Evolutionary conservation across 192 early-diverging fungal species (phyloP), one percentile per base, ranked within the genome.

Genomic region (Coemansia sp.): DNA sequence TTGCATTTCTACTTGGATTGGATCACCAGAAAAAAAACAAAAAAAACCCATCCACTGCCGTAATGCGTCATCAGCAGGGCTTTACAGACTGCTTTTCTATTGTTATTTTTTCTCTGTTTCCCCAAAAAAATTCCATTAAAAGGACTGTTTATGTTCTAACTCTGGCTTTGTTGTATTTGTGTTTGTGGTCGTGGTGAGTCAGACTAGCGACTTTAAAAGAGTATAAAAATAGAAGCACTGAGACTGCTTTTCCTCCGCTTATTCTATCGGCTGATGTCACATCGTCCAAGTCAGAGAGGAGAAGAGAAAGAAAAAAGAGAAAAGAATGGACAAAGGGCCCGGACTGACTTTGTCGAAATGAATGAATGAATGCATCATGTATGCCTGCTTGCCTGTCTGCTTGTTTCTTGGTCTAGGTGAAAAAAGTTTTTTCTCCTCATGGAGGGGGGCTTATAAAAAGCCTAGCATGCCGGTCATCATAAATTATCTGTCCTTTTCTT

Each of bases 231-330:
- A 45, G 23, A 40, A 48, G 32, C 43, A 6, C 15, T 18, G 26
- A 16, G 42, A 43, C 23, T 63, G 54, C 38, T 48, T 63, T 41
- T 44, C 44, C 38, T 48, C 47, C n/a, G 19, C 44, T 52, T 43
- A 26, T 47, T 26, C 32, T 49, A 44, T 54, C 40, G 23, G 38
- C 53, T 56, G 32, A 43, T 65, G 41, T n/a, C 53, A 65, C 18
- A 42, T 21, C 23, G 19, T 64, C 48, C 4, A 18, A 50, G 48
- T 18, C 16, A 45, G 10, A 5, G 13, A 45, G 13, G 19, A 50
- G 19, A 50, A 18, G 13, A 16, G 48, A 18, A 8, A 50, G 48
- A 12, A 50, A 18, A 18, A 16, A 32, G 32, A 4, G 32, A 4
- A 32, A 32, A 32, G 32, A 32, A 32, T 32, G 32, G 32, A 32